Evolutionary conservation across 2,329 filamentous ascomycete genomes (phyloP).

Genomic region (Stachybotrys echinatus): DNA sequence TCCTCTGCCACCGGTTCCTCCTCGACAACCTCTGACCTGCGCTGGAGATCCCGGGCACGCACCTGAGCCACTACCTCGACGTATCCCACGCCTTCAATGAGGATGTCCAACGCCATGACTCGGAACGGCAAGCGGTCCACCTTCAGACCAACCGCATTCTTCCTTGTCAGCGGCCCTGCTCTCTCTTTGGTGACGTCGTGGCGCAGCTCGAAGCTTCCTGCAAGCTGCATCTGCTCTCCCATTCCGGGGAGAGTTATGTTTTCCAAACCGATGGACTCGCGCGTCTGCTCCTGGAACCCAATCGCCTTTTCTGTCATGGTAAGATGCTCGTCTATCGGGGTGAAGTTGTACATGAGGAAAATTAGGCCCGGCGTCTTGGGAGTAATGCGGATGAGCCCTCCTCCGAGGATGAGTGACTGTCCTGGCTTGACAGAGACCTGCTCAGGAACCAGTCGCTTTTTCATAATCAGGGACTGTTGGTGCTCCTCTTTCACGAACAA

Average conservation of each 20-base stretch:
- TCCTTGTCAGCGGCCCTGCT: constrained; percentile 65
- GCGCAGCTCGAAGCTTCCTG: constrained; percentile 68
- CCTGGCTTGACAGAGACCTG: constrained; percentile 68
- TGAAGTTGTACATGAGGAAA: constrained; percentile 82
- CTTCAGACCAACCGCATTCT: constrained; percentile 55
- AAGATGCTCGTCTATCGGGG: constrained; percentile 69
- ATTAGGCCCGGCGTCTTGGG: constrained; percentile 56
- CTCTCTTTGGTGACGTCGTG: constrained; percentile 81
- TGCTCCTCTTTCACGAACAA: constrained; percentile 63
- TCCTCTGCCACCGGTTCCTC: constrained; percentile 12
- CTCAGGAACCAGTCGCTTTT: constrained; percentile 64
- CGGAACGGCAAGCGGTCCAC: constrained; percentile 71
- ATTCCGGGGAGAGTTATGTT: constrained; percentile 58
- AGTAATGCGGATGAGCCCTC: constrained; percentile 80
- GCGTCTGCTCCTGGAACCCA: constrained; percentile 61
- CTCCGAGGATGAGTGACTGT: constrained; percentile 75
- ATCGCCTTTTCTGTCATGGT: constrained; percentile 77
- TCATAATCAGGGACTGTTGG: constrained; percentile 71
- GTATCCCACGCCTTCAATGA: constrained; percentile 92
- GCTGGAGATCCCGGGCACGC: constrained; percentile 45
- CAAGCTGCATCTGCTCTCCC: constrained; percentile 56
- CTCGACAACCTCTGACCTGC: constrained; percentile 5
- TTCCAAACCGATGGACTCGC: constrained; percentile 50
- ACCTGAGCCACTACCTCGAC: constrained; percentile 83
- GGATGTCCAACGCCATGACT: constrained; percentile 74